phyloP scores from a whole-genome alignment of 306 rosid genomes.

The Malus sylvestris region DNA sequence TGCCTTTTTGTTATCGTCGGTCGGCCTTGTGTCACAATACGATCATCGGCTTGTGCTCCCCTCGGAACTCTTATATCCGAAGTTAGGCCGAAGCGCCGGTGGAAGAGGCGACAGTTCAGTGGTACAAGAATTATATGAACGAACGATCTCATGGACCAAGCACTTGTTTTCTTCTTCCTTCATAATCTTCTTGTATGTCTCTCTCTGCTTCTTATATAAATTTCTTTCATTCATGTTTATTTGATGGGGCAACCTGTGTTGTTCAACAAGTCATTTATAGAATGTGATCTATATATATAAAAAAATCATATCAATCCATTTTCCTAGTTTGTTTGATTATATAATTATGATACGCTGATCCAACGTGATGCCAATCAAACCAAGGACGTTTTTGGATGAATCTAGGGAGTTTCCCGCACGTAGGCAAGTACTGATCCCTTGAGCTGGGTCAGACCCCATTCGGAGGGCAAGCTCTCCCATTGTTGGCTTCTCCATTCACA shows the following conservation, averaged over 20 bases:
- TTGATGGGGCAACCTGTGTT: background rate
- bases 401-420: no score
- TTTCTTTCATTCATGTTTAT: background rate
- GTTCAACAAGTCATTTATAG: background rate
- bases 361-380: no score
- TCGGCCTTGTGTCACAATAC: constrained; percentile 21
- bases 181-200: background rate
- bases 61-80: background rate
- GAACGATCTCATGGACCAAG: background rate
- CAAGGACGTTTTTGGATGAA: no score
- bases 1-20: constrained; percentile 27
- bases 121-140: constrained; percentile 7
- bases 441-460: no score
- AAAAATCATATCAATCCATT: no score
- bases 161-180: background rate
- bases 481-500: no score
- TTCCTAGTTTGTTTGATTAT: no score
- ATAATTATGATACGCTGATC: no score
- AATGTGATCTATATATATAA: no score
- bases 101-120: constrained; percentile 12
- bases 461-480: no score
- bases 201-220: background rate
- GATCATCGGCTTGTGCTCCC: constrained; percentile 15
- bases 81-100: constrained; percentile 11
- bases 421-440: no score